Base-by-base conservation (phyloP, 768 basidiomycete species). In the Boletus barrowsii region DNA sequence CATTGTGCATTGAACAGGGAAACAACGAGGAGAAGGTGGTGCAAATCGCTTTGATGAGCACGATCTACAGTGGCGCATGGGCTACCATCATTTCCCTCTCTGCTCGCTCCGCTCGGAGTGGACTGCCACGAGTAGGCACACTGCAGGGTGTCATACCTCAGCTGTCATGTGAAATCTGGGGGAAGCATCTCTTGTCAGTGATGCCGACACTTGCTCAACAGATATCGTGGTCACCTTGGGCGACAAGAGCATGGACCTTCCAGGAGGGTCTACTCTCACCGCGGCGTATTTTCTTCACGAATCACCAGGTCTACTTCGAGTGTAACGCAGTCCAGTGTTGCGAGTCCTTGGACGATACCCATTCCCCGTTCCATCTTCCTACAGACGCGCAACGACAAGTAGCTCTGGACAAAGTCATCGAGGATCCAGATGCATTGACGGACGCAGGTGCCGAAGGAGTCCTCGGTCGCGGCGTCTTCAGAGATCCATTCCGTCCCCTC, bases 191-290 rank as follows among this genome's bases (percentile, higher is more conserved):
- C 14, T 29, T 59, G 15, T 54, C 61, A 6, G 9, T 37, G 9
- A 63, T 55, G 59, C 62, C 55, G 11, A 47, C 49, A 0, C 49
- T 61, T n/a, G 11, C 32, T n/a, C 43, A 46, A 13, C 42, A 52
- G 15, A 20, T 55, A 10, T 47, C 51, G 14, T n/a, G 47, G 42
- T 66, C 60, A 4, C 37, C 26, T 4, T 67, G 65, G 60, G 36
- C 4, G 0, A 39, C 40, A 3, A 51, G 62, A 42, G 58, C 56
- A 4, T 62, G 58, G 65, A 62, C 57, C 5, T 67, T n/a, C 44
- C 59, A 63, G 33, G 64, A 62, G 39, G 55, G 56, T 1, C 10
- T 64, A 9, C 53, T 62, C 36, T 67, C 63, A 3, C 49, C 47
- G 0, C 57, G 61, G 20, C 50, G 49, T 29, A 36, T 59, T 14